Percentiles rank a stretch among this genome's conserved stretches.
phyloP scores from a whole-genome alignment of 495 filamentous ascomycete species.

The Aspergillus avenaceus region DNA sequence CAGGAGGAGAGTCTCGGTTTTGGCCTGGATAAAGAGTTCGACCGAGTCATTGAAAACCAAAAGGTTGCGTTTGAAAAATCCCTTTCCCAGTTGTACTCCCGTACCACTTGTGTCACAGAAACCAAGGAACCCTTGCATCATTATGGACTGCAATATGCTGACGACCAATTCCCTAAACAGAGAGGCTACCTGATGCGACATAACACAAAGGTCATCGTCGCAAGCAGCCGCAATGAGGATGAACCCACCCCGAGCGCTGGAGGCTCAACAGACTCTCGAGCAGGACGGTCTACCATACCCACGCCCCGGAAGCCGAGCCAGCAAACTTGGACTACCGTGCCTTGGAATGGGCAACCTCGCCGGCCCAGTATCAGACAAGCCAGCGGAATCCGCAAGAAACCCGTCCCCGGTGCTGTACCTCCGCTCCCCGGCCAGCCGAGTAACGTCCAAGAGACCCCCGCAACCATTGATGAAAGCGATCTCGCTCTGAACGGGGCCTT shows the following conservation, averaged over 20 bases:
- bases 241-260: slow-evolving; percentile 33
- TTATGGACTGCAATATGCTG: slow-evolving; percentile 42
- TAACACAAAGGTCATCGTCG: slow-evolving; percentile 94
- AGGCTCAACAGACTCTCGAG: slow-evolving; percentile 51
- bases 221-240: slow-evolving; percentile 61
- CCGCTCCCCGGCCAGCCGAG: slow-evolving; percentile 87
- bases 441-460: slow-evolving; percentile 58
- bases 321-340: slow-evolving; percentile 92
- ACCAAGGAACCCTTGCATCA: slow-evolving; percentile 8
- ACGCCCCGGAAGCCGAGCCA: slow-evolving; percentile 71
- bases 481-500: slow-evolving; percentile 48
- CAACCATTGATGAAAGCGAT: slow-evolving; percentile 60
- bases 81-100: slow-evolving; percentile 33
- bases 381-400: slow-evolving; percentile 62
- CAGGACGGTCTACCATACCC: slow-evolving; percentile 60
- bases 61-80: slow-evolving; percentile 75
- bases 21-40: slow-evolving; percentile 87
- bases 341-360: slow-evolving; percentile 80
- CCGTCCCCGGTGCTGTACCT: slow-evolving; percentile 60
- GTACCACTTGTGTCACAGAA: slow-evolving; percentile 6
- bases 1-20: slow-evolving; percentile 61
- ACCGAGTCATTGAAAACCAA: slow-evolving; percentile 92
- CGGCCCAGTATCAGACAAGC: slow-evolving; percentile 61
- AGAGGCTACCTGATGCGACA: slow-evolving; percentile 98
- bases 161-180: slow-evolving; percentile 59